phyloP scores from a whole-genome alignment of 1,284 basidiomycete genomes.

The Coniferiporia sulphurascens region DNA sequence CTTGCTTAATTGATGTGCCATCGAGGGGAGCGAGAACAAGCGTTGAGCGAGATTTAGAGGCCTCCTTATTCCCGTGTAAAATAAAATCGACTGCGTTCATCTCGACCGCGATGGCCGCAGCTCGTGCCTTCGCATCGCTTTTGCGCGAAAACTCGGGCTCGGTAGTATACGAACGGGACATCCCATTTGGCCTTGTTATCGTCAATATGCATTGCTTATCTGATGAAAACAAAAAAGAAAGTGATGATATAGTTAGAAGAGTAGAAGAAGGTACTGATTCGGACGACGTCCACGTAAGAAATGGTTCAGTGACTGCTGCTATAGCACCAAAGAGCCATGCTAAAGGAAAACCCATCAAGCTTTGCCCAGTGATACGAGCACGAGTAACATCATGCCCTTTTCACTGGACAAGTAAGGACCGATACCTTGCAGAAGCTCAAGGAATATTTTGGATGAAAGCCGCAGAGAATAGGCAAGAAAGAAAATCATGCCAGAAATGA shows the following conservation, averaged over 20 bases:
- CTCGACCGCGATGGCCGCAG: slow-evolving; percentile 47
- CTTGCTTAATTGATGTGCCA: slow-evolving; percentile 12
- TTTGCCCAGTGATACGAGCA: slow-evolving; percentile 3
- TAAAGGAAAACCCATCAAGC: background rate
- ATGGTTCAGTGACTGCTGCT: background rate
- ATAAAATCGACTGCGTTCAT: slow-evolving; percentile 58
- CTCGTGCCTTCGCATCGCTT: slow-evolving; percentile 47
- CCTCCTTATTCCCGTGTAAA: slow-evolving; percentile 34
- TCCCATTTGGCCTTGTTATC: slow-evolving; percentile 48
- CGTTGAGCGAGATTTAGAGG: slow-evolving; percentile 29
- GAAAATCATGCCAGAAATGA: background rate
- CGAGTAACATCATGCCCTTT: background rate
- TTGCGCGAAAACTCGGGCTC: slow-evolving; percentile 37
- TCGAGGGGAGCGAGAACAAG: slow-evolving; percentile 35
- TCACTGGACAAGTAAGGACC: slow-evolving; percentile 7
- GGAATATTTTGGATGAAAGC: background rate
- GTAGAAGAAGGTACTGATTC: background rate
- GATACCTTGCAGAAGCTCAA: background rate
- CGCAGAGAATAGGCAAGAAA: background rate
- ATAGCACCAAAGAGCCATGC: background rate
- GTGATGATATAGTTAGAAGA: background rate
- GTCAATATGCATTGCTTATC: slow-evolving; percentile 55
- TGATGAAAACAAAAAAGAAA: slow-evolving; percentile 23
- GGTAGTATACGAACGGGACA: slow-evolving; percentile 46
- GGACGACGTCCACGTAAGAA: background rate